phyloP scores from a whole-genome alignment of 139 green algal genomes.

The Chlamydomonas eustigma region DNA sequence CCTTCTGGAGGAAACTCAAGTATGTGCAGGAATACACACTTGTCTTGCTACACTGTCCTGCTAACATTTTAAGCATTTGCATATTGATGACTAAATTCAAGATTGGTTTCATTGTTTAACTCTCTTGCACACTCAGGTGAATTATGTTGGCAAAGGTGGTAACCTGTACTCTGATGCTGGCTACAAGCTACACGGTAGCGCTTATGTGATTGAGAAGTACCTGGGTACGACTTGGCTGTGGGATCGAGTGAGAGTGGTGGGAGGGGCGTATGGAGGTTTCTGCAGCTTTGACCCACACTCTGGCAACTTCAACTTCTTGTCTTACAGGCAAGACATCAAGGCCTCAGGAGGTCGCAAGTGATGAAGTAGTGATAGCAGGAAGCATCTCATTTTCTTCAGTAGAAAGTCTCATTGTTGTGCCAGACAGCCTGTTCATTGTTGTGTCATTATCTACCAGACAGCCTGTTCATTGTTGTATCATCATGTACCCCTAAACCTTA shows the following conservation, averaged over 20 bases:
- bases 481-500: no score
- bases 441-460: no score
- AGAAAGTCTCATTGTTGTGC: no score
- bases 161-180: slow-evolving; percentile 93
- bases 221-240: slow-evolving; percentile 95
- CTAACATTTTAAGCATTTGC: not conserved
- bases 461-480: no score
- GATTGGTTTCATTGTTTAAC: no score
- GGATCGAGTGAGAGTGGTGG: slow-evolving; percentile 91
- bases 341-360: no score
- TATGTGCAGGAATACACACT: not conserved
- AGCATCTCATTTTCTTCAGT: no score
- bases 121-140: slow-evolving; percentile 71
- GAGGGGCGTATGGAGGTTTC: slow-evolving; percentile 98
- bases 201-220: slow-evolving; percentile 96
- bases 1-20: no score
- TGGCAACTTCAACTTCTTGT: slow-evolving; percentile 23
- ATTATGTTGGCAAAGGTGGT: slow-evolving; percentile 97
- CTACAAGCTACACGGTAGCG: slow-evolving; percentile 84
- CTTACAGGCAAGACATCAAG: slow-evolving; percentile 12
- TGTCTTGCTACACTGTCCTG: not conserved
- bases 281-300: slow-evolving; percentile 94
- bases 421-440: no score
- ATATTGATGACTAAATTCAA: not conserved
- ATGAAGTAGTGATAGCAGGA: no score